Evolutionary conservation across 2,329 filamentous ascomycete species (phyloP).

Genomic region (Beauveria bassiana): DNA sequence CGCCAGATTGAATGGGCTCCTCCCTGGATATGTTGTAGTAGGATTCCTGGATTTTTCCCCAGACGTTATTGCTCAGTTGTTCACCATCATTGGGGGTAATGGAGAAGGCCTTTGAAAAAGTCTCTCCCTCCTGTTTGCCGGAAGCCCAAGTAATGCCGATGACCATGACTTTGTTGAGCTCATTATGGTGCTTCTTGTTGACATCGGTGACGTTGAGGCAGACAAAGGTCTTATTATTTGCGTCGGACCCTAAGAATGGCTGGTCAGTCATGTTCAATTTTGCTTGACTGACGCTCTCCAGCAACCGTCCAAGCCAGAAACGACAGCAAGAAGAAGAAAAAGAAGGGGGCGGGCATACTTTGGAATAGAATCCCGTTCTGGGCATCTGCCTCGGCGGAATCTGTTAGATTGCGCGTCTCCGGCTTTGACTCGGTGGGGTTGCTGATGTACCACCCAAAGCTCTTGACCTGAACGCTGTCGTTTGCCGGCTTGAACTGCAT

Average conservation of each 20-base stretch:
- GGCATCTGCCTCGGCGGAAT: no score
- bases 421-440: no score
- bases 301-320: no score
- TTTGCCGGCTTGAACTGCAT: not conserved
- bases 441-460: not conserved
- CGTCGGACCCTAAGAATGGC: no score
- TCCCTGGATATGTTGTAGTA: not conserved
- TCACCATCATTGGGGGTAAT: not conserved
- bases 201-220: not conserved
- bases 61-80: not conserved
- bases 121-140: not conserved
- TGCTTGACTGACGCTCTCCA: no score
- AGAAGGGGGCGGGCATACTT: not conserved
- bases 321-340: not conserved
- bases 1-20: not conserved
- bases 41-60: no score
- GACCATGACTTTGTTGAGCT: not conserved
- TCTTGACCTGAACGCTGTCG: not conserved
- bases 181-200: not conserved
- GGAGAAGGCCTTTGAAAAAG: slow-evolving; percentile 2
- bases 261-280: no score
- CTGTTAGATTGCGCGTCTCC: no score
- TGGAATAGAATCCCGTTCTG: no score
- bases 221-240: not conserved
- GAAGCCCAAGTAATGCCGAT: not conserved